phyloP scores from a whole-genome alignment of 129 eudicot genomes.

The Artemisia tridentata region DNA sequence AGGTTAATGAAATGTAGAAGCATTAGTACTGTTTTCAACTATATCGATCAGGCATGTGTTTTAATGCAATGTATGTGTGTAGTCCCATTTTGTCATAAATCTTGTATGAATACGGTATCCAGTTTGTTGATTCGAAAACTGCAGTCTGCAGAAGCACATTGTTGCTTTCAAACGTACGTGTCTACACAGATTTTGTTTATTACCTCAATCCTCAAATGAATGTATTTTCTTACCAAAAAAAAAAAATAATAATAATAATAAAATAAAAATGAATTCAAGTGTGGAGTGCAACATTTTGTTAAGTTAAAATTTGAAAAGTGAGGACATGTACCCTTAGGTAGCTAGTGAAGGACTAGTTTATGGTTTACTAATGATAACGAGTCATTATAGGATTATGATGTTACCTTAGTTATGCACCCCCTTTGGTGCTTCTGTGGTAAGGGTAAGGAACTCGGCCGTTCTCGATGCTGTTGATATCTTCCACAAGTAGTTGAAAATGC shows the following conservation, averaged over 20 bases:
- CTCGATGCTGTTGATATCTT: slow-evolving; percentile 59
- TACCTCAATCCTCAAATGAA: no score
- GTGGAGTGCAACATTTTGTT: background rate
- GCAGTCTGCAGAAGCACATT: no score
- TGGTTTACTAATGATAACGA: background rate
- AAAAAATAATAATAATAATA: no score
- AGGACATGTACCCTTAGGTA: background rate
- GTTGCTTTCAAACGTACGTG: no score
- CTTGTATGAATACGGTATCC: no score
- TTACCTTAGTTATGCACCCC: slow-evolving; percentile 38
- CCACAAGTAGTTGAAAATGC: slow-evolving; percentile 64
- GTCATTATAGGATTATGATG: background rate
- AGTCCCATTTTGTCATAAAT: background rate
- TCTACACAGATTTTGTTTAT: no score
- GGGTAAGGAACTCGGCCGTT: slow-evolving; percentile 64
- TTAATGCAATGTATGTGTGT: background rate
- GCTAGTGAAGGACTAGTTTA: background rate
- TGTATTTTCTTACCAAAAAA: background rate
- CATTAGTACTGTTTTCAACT: background rate
- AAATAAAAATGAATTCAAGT: background rate
- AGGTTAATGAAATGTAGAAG: slow-evolving; percentile 5
- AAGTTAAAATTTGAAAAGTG: background rate
- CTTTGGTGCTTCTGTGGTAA: slow-evolving; percentile 34
- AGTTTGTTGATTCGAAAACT: no score
- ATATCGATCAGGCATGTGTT: background rate